Base-by-base conservation (phyloP, 2,329 filamentous ascomycete species). In the Colletotrichum tabaci region DNA sequence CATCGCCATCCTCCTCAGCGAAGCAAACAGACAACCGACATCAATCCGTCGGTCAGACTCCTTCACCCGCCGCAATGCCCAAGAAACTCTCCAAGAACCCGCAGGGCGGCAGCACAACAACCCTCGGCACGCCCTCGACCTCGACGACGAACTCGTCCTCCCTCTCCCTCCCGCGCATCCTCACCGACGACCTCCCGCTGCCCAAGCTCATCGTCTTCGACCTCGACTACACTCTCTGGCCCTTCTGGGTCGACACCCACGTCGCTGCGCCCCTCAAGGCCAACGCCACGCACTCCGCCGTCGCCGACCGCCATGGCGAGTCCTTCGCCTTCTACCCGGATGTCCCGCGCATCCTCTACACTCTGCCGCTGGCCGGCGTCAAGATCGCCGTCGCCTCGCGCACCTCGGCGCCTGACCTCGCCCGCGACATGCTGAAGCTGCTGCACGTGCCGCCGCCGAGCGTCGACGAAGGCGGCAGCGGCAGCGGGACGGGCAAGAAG, bases 161-260 rank as follows among this genome's bases (percentile, higher is more conserved):
- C 65, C 69, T 69, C 65, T 56, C 73, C 58, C 77, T 82, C 38
- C 86, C 86, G 5, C 44, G 79, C 26, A 84, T 86, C 75, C 84
- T 89, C 47, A 77, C 80, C 75, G 86, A 89, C 80, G 82, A 90
- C 52, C 88, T 91, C 0, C 93, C 94, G 0, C 88, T 98, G 1
- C 95, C 95, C 0, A 91, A 92, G 73, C 88, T 98, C 75, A 88
- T 98, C 77, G 93, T 96, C 74, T 98, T 98, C 84, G 96, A 98
- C 81, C 90, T 98, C 74, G 96, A 98, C 87, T 98, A 98, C 87
- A 98, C 96, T 0, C 87, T 98, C n/a, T 98, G 96, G 96, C 95
- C 95, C 5, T 98, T 98, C 84, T 98, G 96, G 96, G 92, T 97
- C 1, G 96, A 98, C 85, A 98, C 95, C 4, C 95, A 98, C 82